Percentiles rank a stretch among this genome's conserved stretches.
Conservation (phyloP, 2,329 filamentous ascomycete species). For the Fusarium lateritium region DNA sequence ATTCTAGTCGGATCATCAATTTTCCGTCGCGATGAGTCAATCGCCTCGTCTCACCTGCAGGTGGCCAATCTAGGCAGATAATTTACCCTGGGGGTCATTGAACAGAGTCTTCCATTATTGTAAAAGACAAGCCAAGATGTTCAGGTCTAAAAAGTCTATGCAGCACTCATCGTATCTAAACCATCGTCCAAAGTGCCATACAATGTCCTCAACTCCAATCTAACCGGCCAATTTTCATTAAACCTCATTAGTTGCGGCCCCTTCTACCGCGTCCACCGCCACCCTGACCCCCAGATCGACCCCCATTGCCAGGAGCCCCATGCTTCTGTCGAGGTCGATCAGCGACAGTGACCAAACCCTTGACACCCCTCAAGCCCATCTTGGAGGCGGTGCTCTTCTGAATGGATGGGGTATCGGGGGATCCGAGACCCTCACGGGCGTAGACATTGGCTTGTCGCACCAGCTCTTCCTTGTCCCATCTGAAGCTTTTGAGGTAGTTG, state of each 20-base stretch:
- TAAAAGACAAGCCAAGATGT: neutral
- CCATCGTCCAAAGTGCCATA: neutral
- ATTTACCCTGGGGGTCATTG: neutral
- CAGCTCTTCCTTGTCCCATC: constrained; percentile 60
- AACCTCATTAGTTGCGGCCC: constrained; percentile 17
- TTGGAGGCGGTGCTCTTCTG: constrained; percentile 65
- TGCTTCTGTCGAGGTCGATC: constrained; percentile 56
- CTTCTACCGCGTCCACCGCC: constrained; percentile 24
- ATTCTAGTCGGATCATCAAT: neutral
- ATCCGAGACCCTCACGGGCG: constrained; percentile 63
- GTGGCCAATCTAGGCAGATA: neutral
- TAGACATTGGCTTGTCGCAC: constrained; percentile 67
- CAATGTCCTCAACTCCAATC: constrained; percentile 26
- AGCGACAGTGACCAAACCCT: constrained; percentile 63
- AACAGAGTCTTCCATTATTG: constrained; percentile 9
- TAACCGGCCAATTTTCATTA: neutral
- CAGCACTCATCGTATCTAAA: constrained; percentile 15
- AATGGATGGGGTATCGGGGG: constrained; percentile 63
- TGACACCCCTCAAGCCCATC: constrained; percentile 70
- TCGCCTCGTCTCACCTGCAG: neutral
- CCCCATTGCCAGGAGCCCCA: constrained; percentile 15
- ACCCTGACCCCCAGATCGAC: constrained; percentile 12
- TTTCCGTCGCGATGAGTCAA: neutral
- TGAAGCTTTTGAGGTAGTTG: constrained; percentile 61
- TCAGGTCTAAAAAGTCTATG: constrained; percentile 26